Percentiles rank a stretch among this genome's conserved stretches.
Evolutionary conservation across 306 rosid genomes (phyloP).

Genomic region (Prunus mira): DNA sequence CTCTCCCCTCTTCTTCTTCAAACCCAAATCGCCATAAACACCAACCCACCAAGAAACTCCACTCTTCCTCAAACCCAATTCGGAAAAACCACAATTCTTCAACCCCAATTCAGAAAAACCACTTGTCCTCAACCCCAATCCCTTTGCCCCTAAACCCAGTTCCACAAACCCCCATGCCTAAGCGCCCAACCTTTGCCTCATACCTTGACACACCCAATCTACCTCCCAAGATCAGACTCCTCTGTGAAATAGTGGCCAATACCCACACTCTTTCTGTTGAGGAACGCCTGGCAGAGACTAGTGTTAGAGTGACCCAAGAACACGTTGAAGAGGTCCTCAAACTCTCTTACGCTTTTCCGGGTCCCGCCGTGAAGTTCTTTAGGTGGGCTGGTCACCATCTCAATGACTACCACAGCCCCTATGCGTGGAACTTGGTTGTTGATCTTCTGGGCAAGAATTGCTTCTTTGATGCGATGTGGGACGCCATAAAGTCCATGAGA

Average conservation of each 20-base stretch:
- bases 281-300: constrained; percentile 28
- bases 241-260: constrained; percentile 50
- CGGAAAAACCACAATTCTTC: background rate
- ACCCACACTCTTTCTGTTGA: constrained; percentile 40
- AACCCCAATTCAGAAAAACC: background rate
- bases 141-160: background rate
- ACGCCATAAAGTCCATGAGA: constrained; percentile 57
- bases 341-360: constrained; percentile 59
- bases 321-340: constrained; percentile 62
- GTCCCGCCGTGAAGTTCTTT: constrained; percentile 59
- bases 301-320: constrained; percentile 28
- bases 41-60: background rate
- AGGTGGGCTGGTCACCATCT: constrained; percentile 63
- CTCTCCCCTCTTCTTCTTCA: background rate
- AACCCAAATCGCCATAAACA: background rate
- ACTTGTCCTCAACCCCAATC: background rate
- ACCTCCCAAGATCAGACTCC: constrained; percentile 29
- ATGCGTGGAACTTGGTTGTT: constrained; percentile 64
- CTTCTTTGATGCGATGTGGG: constrained; percentile 68
- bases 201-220: constrained; percentile 39
- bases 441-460: constrained; percentile 56
- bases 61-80: background rate
- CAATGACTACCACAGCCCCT: constrained; percentile 52
- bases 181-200: constrained; percentile 28
- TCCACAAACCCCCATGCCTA: background rate